Evolutionary conservation across 176 grass and related monocot species (phyloP), one percentile per base, ranked within the genome.

Genomic region (Eleusine coracana): DNA sequence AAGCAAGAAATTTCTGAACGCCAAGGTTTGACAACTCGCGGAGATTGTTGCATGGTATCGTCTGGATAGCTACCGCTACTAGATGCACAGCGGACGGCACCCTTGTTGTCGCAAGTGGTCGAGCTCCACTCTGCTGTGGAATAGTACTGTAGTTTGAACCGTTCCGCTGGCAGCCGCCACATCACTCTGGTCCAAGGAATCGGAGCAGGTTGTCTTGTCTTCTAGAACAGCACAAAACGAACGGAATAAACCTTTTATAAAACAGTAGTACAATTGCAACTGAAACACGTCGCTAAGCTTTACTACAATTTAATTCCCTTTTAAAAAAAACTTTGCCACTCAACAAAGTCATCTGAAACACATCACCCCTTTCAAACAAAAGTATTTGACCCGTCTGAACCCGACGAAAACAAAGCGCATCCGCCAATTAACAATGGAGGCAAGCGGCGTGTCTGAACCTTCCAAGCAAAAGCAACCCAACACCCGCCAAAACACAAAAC

Each of bases 401-500:
- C 27, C 58, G 31, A 13, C 14, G 5, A 54, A 71, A 70, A 38
- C 44, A 23, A 12, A 34, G 87, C 10, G 23, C 5, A 10, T 18
- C 54, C n/a, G 21, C 20, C 27, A 51, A 71, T 16, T 23, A 12
- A 5, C 63, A 7, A 79, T 10, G 21, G 41, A 51, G 36, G 10
- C 38, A 11, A 70, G 3, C 31, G 64, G 5, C 36, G 41, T 17
- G 23, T 25, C 7, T 77, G 87, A 89, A 85, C 52, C 78, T 89
- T 89, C 87, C 52, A 56, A 56, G 52, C 18, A 56, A 50, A 81
- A 89, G 71, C 87, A 85, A 71, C 31, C 61, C 31, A 61, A 10
- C 68, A 49, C 48, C 38, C 10, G 54, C 14, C 80, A 44, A 73
- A 9, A 4, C 1, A 17, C 2, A 56, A 21, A 56, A 56, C 52